Base-by-base conservation (phyloP, 441 rosid species). In the Pelargonium cotyledonis region DNA sequence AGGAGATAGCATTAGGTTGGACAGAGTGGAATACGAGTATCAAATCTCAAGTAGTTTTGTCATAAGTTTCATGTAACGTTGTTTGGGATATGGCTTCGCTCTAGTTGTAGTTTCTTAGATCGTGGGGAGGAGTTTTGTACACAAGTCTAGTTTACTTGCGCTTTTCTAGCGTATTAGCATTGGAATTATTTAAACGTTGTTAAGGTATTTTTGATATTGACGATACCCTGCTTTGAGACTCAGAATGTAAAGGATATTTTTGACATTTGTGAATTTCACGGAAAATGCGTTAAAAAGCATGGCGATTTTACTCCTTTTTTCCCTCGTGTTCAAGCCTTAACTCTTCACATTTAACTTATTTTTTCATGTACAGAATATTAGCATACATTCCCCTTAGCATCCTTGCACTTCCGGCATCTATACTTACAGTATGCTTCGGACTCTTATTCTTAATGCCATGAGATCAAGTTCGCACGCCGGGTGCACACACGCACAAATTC, bases 351-450 rank as follows among this genome's bases (percentile, higher is more conserved):
- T 35, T 66, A 44, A 46, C 8, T 21, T 8, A 35, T 46, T 19
- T 16, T 26, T 29, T n/a, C 12, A 5, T 44, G 47, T 76, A 68
- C 73, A 80, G 79, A 74, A 68, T 79, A 7, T 3, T 70, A 21
- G 81, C 77, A 40, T 75, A 77, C 55, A 71, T 75, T 57, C 81
- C 83, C 9, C 68, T 75, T 35, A 68, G 76, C 1, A 43, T 80
- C 35, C 68, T 75, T 46, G 83, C 72, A 12, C 74, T 77, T 71
- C 81, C 81, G 15, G 73, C 83, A 63, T 77, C 81, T 44, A 63
- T 80, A 8, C 77, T 80, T 38, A 77, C 81, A 5, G 83, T 80
- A 72, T 53, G 79, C 23, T 47, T 46, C 23, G 12, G 31, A 15
- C 70, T 44, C 68, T 21, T 35, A 23, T 3, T 29, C 12, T 8